phyloP scores from a whole-genome alignment of 495 filamentous ascomycete species.

The Lasiosphaeria miniovina region DNA sequence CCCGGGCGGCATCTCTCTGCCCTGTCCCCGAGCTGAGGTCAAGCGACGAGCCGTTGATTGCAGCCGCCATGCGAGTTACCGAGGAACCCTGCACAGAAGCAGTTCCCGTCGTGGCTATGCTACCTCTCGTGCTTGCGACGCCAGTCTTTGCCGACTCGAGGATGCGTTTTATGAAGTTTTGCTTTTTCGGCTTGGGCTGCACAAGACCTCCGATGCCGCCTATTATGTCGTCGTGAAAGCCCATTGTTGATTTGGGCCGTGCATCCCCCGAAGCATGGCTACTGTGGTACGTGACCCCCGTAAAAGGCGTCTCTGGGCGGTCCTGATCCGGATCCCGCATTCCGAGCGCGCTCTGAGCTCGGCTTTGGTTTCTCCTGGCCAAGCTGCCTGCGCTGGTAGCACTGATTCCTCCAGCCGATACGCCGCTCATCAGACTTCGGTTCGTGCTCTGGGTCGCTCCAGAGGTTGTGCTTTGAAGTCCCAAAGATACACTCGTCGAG shows the following conservation, averaged over 20 bases:
- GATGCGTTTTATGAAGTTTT: conserved; percentile 94
- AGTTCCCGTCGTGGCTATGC: conserved; percentile 65
- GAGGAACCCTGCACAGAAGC: conserved; percentile 33
- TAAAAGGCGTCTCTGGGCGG: conserved; percentile 69
- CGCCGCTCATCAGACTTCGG: conserved; percentile 87
- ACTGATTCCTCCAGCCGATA: conserved; percentile 85
- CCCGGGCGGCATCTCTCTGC: conserved; percentile 53
- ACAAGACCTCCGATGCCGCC: conserved; percentile 58
- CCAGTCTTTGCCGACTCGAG: conserved; percentile 92
- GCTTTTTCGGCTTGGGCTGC: conserved; percentile 86
- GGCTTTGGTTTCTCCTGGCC: conserved; percentile 62
- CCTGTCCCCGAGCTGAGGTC: conserved; percentile 36
- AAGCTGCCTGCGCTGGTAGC: conserved; percentile 93
- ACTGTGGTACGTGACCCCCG: conserved; percentile 77
- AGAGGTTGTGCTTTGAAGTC: conserved; percentile 67
- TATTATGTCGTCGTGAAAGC: conserved; percentile 45
- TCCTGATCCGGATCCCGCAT: conserved; percentile 47
- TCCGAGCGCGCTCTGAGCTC: conserved; percentile 53
- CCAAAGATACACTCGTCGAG: conserved; percentile 65
- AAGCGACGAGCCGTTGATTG: conserved; percentile 48
- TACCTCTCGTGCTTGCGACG: conserved; percentile 83
- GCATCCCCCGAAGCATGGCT: conserved; percentile 68
- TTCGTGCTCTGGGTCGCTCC: conserved; percentile 75
- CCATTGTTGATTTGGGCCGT: conserved; percentile 47
- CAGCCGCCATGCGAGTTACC: conserved; percentile 36